Conservation (phyloP, 768 basidiomycete species). For the Exidia glandulosa region DNA sequence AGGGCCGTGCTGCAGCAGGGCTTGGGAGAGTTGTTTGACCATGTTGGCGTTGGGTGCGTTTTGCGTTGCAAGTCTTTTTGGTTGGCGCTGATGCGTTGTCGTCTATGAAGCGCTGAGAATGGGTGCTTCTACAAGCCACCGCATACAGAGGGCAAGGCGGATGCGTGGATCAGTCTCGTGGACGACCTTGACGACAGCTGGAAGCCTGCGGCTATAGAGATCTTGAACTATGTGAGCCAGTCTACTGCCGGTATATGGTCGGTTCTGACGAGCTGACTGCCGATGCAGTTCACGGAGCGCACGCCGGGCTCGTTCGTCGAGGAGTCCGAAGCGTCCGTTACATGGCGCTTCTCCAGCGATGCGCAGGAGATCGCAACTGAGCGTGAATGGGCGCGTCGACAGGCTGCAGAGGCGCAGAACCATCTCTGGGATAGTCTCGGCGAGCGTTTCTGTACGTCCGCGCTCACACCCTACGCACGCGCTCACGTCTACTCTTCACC, state of each 20-base stretch:
- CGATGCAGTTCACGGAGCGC: constrained; percentile 70
- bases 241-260: not conserved
- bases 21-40: constrained; percentile 48
- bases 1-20: constrained; percentile 52
- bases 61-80: not conserved
- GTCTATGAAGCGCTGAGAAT: constrained; percentile 58
- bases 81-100: not conserved
- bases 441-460: constrained; percentile 46
- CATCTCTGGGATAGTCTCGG: constrained; percentile 84
- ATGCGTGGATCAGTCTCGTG: constrained; percentile 72
- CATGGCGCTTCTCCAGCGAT: constrained; percentile 78
- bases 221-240: constrained; percentile 69
- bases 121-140: constrained; percentile 72
- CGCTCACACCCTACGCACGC: not conserved
- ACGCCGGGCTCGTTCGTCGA: constrained; percentile 81
- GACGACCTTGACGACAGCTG: constrained; percentile 67
- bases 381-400: constrained; percentile 71
- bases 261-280: not conserved
- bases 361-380: constrained; percentile 34
- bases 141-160: constrained; percentile 15
- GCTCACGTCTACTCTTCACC: not conserved
- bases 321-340: constrained; percentile 68
- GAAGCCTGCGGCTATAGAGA: constrained; percentile 74
- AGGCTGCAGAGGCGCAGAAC: constrained; percentile 86
- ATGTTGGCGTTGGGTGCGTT: constrained; percentile 68